Evolutionary conservation across 2,329 filamentous ascomycete species (phyloP), one percentile per base, ranked within the genome.

Genomic region (Periglandula ipomoeae): DNA sequence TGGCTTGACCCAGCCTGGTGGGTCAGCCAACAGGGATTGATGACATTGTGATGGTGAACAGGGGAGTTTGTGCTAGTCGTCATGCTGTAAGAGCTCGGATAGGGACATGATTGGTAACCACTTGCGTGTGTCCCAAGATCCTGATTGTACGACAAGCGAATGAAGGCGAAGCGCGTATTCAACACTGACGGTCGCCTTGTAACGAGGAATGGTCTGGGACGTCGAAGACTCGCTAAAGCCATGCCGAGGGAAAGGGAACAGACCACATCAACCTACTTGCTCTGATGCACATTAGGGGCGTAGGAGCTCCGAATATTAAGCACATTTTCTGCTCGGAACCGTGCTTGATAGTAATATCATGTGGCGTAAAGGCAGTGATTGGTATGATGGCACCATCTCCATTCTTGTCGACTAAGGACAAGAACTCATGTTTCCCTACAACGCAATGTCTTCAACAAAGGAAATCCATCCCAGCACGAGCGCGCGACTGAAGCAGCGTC

Each of bases 1-100:
- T 23, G 42, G 20, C 43, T 38, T 38, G 44, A 38, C 48, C 48
- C 44, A 45, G 43, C 19, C 15, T 27, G 48, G 45, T 32, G 48
- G 44, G n/a, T 40, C 19, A 32, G 22, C 26, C 11, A 15, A 32
- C 30, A 20, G 24, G 17, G 15, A n/a, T n/a, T n/a, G n/a, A n/a
- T 27, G 26, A 38, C 10, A 27, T 35, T 37, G 30, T 22, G 23
- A 46, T 43, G 24, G 4, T 20, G 22, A 22, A 35, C 17, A 47
- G 17, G 37, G 20, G 44, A 37, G 13, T 10, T 13, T 39, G 20
- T 35, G 27, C 42, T 37, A n/a, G 3, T 32, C 27, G 23, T 38
- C 10, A 43, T 37, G 38, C 32, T 23, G 48, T 50, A 38, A 22
- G 38, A 46, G 30, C 26, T 37, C 38, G 35, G 24, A 24, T 27